Evolutionary conservation across 257 asterid species (phyloP).

Genomic region (Salvia miltiorrhiza): DNA sequence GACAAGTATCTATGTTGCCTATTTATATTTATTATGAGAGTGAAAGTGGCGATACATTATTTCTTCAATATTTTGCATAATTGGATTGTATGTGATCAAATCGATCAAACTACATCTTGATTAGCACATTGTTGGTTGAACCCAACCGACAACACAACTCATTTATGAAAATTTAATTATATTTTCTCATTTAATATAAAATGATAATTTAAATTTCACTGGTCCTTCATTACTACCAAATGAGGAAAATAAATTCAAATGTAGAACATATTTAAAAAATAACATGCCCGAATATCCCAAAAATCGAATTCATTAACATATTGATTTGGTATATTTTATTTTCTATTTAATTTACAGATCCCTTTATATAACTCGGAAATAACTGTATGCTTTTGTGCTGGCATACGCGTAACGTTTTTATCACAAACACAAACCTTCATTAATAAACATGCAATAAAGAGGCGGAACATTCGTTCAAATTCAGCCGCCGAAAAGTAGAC

Average conservation of each 20-base stretch:
- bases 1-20: no score
- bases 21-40: no score
- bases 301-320: no score
- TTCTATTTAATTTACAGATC: no score
- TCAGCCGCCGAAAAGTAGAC: slow-evolving; percentile 14
- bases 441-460: background rate
- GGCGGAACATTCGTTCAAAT: background rate
- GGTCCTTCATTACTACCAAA: background rate
- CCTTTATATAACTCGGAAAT: no score
- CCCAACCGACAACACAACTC: background rate
- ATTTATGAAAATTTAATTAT: background rate
- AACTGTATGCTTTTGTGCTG: background rate
- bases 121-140: background rate
- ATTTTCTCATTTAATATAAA: background rate
- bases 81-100: background rate
- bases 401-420: background rate
- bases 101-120: background rate
- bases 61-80: background rate
- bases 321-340: no score
- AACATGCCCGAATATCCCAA: background rate
- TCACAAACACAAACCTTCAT: background rate
- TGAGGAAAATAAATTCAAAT: background rate
- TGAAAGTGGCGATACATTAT: no score
- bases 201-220: background rate
- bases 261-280: background rate